phyloP scores from a whole-genome alignment of 768 basidiomycete species.

The Tricholoma bakamatsutake region DNA sequence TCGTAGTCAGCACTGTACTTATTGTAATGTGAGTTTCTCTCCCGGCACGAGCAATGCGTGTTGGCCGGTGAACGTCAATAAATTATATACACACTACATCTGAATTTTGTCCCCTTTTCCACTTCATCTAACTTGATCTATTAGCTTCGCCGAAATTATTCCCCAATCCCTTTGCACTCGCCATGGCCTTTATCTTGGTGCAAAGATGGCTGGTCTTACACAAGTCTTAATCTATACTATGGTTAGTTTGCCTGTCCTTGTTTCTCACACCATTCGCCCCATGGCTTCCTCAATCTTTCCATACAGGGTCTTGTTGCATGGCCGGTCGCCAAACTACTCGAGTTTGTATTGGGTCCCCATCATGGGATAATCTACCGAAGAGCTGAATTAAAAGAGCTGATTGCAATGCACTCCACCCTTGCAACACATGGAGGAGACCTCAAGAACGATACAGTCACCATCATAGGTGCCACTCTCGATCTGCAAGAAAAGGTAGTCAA shows the following conservation, averaged over 20 bases:
- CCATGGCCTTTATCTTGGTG: slow-evolving; percentile 83
- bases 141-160: slow-evolving; percentile 88
- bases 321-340: slow-evolving; percentile 82
- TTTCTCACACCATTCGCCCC: slow-evolving; percentile 33
- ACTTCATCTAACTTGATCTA: neutral
- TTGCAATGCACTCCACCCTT: slow-evolving; percentile 77
- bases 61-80: slow-evolving; percentile 9
- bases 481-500: slow-evolving; percentile 81
- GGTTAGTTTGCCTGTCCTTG: slow-evolving; percentile 31
- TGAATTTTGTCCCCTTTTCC: neutral
- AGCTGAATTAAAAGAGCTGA: slow-evolving; percentile 82
- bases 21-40: slow-evolving; percentile 7
- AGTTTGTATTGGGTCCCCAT: slow-evolving; percentile 72
- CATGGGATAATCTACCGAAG: slow-evolving; percentile 91
- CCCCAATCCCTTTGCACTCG: slow-evolving; percentile 91
- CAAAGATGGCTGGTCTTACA: slow-evolving; percentile 76
- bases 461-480: slow-evolving; percentile 86
- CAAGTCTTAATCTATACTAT: slow-evolving; percentile 61
- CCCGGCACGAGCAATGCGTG: neutral
- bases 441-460: slow-evolving; percentile 80
- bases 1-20: slow-evolving; percentile 6
- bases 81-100: neutral
- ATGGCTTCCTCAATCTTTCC: neutral
- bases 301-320: slow-evolving; percentile 67
- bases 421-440: slow-evolving; percentile 80